Evolutionary conservation across 371 early-diverging fungal genomes (phyloP), one percentile per base, ranked within the genome.

Genomic region (Syncephalastrum sp.): DNA sequence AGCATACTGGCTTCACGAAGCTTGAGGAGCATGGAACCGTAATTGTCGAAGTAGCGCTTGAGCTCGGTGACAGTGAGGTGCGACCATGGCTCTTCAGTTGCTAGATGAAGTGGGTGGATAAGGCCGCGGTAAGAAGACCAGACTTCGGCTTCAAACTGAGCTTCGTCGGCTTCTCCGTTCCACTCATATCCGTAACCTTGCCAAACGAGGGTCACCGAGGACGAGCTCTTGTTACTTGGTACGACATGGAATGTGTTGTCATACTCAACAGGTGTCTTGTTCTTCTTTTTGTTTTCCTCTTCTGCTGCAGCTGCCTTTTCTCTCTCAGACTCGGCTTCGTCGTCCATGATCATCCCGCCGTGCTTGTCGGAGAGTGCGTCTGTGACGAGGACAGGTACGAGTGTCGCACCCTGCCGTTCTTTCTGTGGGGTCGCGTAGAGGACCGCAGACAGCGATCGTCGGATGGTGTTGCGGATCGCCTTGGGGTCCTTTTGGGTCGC

Each of bases 1-100:
- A 53, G 24, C 74, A 74, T 74, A 33, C 71, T 59, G 12, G 64
- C 33, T 52, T 74, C 67, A 38, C 72, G 60, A 33, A 74, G 63
- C 49, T 68, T 69, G 17, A 75, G 56, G 56, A 75, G 63, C 72
- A 75, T 71, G 8, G 75, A 75, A 6, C 75, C 75, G 56, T 75
- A 75, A 25, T 75, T 75, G 47, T 71, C 69, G 49, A 55, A 75
- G 45, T 75, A 75, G 3, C 64, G 64, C 57, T 55, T 59, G 43
- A 75, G 56, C 41, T 75, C 75, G 16, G 47, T 54, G 0, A 75
- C 75, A 46, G 45, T 61, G 10, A 74, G 46, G 0, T 60, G 64
- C 3, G 53, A 29, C 70, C 74, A 74, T 17, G 54, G 54, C 17
- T 55, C 58, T 21, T 58, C 47, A 12, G 57, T 50, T 2, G 42